Evolutionary conservation across 2,329 filamentous ascomycete genomes (phyloP).

Genomic region (Ilyonectria mors-panacis): DNA sequence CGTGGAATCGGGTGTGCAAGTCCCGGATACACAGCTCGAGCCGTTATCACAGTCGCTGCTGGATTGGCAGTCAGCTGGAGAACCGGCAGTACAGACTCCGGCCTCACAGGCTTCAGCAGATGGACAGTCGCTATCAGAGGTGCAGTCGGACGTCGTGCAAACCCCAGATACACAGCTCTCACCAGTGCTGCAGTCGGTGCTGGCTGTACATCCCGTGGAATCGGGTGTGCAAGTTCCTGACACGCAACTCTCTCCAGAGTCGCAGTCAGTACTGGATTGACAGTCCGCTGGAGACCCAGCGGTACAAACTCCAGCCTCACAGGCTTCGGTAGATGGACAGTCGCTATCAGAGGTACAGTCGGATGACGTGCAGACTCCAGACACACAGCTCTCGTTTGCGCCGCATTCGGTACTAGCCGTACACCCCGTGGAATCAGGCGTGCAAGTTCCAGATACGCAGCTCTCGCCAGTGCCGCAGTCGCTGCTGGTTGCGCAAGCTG

Average conservation of each 20-base stretch:
- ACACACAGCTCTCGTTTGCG: neutral
- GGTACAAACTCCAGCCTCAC: slow-evolving; percentile 10
- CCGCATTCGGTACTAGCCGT: neutral
- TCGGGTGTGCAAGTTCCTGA: slow-evolving; percentile 1
- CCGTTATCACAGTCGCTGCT: slow-evolving; percentile 7
- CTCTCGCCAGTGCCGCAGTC: neutral
- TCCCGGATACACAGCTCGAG: slow-evolving; percentile 8
- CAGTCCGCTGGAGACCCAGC: neutral
- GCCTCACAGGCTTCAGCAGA: slow-evolving; percentile 7
- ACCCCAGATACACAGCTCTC: neutral
- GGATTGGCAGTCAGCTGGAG: neutral
- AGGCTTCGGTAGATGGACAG: slow-evolving; percentile 1
- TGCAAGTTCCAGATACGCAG: neutral
- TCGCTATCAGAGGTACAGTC: neutral
- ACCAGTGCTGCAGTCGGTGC: neutral
- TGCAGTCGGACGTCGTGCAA: neutral
- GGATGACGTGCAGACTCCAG: slow-evolving; percentile 3
- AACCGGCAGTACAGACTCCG: neutral
- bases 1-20: neutral
- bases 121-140: neutral
- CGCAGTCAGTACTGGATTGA: neutral
- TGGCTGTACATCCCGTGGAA: neutral
- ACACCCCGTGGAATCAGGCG: neutral
- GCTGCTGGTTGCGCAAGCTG: neutral
- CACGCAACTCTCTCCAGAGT: neutral